Conservation (phyloP, 306 rosid species). For the Nissolia schottii region DNA sequence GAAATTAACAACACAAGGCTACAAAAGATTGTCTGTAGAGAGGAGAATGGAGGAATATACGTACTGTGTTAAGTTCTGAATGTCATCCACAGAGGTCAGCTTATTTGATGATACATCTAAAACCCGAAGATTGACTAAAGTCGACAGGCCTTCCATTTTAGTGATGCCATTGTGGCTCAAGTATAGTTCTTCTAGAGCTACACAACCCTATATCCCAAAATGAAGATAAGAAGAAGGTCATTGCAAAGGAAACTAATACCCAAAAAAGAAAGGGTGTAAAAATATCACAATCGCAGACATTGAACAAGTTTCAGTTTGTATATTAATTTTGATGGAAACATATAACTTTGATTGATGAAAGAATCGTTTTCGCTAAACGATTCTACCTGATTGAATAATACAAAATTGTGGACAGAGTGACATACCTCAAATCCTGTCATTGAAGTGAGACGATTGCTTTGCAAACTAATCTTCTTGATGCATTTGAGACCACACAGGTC, state of each 20-base stretch:
- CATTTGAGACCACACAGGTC: slow-evolving; percentile 76
- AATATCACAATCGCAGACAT: background rate
- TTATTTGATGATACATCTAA: slow-evolving; percentile 92
- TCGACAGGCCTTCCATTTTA: slow-evolving; percentile 85
- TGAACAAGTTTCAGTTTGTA: background rate
- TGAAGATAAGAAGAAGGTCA: background rate
- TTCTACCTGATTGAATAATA: background rate
- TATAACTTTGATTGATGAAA: background rate
- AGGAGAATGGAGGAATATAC: background rate
- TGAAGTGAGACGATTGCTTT: slow-evolving; percentile 88
- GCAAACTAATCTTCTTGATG: slow-evolving; percentile 89
- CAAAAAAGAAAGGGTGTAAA: background rate
- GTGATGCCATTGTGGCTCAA: slow-evolving; percentile 92
- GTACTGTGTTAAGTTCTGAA: slow-evolving; percentile 60
- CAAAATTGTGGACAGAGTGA: background rate
- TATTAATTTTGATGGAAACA: slow-evolving; percentile 7
- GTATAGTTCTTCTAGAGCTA: slow-evolving; percentile 87
- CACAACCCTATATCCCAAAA: slow-evolving; percentile 48
- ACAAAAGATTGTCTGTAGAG: background rate
- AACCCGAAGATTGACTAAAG: slow-evolving; percentile 70
- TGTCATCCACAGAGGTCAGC: slow-evolving; percentile 61
- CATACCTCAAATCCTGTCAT: slow-evolving; percentile 80
- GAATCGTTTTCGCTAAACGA: background rate
- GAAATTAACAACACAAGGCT: slow-evolving; percentile 18
- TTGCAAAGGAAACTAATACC: background rate